These are phyloP conservation scores for Casuarina equisetifolia DNA, from an alignment of 306 rosid species.

Conservation along the genomic window DNA sequence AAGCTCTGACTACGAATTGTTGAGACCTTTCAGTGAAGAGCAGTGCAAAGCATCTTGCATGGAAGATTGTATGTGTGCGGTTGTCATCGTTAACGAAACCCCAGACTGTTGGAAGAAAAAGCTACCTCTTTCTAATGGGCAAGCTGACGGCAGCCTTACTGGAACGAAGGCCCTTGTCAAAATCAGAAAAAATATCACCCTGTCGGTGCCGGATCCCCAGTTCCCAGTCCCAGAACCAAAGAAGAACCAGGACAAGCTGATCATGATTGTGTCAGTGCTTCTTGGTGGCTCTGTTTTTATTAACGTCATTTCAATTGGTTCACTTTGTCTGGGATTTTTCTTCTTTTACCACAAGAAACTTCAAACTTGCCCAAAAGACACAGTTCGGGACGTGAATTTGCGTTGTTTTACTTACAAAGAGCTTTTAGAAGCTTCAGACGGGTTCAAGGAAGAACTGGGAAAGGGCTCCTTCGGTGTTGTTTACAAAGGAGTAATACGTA, in stretches of 20 bases:
- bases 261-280: slow-evolving; percentile 35
- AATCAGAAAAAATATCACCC: slow-evolving; percentile 20
- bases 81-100: no score
- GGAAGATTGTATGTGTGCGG: no score
- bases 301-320: slow-evolving; percentile 11
- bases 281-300: slow-evolving; percentile 43
- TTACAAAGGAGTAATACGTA: slow-evolving; percentile 1
- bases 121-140: slow-evolving; percentile 26
- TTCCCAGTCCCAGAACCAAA: slow-evolving; percentile 8
- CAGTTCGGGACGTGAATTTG: slow-evolving; percentile 15
- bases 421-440: slow-evolving; percentile 39
- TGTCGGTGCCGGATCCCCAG: neutral
- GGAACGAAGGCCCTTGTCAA: slow-evolving; percentile 35
- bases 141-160: neutral
- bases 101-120: slow-evolving; percentile 30
- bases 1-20: slow-evolving; percentile 24
- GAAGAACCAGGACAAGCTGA: slow-evolving; percentile 28
- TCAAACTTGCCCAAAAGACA: neutral
- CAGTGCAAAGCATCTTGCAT: no score
- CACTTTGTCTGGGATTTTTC: slow-evolving; percentile 18
- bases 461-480: slow-evolving; percentile 40
- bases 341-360: slow-evolving; percentile 23
- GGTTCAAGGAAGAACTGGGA: slow-evolving; percentile 32
- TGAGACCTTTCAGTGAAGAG: no score
- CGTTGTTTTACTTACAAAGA: slow-evolving; percentile 12